phyloP scores from a whole-genome alignment of 2,329 filamentous ascomycete species.

The Ophiocordyceps robertsii region DNA sequence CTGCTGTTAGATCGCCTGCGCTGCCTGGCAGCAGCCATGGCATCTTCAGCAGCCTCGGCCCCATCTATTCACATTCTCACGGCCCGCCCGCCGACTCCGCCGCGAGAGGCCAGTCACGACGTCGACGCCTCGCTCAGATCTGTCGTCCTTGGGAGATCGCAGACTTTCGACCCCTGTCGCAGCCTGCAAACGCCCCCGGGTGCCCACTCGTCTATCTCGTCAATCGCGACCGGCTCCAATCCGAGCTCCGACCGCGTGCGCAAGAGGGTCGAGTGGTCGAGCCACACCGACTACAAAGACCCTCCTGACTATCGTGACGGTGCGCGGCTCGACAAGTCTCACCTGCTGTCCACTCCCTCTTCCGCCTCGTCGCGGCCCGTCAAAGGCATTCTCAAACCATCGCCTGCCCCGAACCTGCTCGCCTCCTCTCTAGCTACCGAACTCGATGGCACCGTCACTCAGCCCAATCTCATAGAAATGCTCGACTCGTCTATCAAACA shows the following conservation, averaged over 20 bases:
- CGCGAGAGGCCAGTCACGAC: constrained; percentile 36
- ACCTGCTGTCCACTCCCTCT: constrained; percentile 26
- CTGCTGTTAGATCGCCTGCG: constrained; percentile 23
- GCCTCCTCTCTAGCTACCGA: constrained; percentile 25
- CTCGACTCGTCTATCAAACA: constrained; percentile 74
- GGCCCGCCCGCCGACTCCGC: constrained; percentile 53
- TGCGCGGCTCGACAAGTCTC: constrained; percentile 21
- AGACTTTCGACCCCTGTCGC: constrained; percentile 22
- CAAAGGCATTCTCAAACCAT: constrained; percentile 68
- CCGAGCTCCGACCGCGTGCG: constrained; percentile 29
- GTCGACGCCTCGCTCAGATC: constrained; percentile 20
- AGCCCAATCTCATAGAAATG: constrained; percentile 59
- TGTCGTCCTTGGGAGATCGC: constrained; percentile 18
- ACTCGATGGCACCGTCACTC: constrained; percentile 22
- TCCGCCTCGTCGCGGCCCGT: constrained; percentile 30
- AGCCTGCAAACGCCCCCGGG: constrained; percentile 38
- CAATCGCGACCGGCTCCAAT: constrained; percentile 25
- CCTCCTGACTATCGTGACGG: constrained; percentile 30
- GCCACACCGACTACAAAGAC: constrained; percentile 42
- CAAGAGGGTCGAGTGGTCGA: constrained; percentile 46
- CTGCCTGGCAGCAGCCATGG: constrained; percentile 25
- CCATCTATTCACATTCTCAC: constrained; percentile 28
- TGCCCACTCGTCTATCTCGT: constrained; percentile 28
- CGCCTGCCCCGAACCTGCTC: constrained; percentile 32
- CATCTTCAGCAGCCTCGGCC: constrained; percentile 24